Evolutionary conservation across 257 asterid species (phyloP).

Genomic region (Gentiana straminea): DNA sequence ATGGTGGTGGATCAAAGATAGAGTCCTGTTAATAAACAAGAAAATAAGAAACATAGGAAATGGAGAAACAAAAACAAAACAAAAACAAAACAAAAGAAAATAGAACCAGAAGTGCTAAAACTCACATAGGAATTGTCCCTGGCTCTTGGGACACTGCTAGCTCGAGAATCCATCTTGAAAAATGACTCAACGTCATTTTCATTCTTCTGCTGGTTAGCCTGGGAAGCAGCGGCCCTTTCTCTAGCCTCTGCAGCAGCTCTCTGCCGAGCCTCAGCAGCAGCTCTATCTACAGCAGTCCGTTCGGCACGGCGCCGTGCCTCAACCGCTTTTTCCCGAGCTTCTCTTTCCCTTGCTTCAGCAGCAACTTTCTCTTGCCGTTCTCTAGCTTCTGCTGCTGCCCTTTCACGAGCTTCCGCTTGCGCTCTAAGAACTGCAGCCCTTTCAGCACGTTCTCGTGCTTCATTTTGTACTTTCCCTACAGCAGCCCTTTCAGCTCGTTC

Average conservation of each 20-base stretch:
- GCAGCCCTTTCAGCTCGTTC: constrained; percentile 66
- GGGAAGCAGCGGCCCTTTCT: constrained; percentile 68
- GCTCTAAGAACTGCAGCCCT: constrained; percentile 92
- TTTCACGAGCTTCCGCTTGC: constrained; percentile 94
- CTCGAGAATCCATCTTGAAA: constrained; percentile 65
- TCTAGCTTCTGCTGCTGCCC: constrained; percentile 92
- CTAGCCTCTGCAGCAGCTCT: constrained; percentile 89
- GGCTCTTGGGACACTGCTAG: constrained; percentile 81
- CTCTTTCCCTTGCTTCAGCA: constrained; percentile 78
- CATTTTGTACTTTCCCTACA: constrained; percentile 63
- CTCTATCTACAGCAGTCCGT: constrained; percentile 88
- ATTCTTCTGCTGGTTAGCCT: constrained; percentile 59
- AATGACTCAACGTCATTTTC: constrained; percentile 87
- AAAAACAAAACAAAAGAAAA: constrained; percentile 3
- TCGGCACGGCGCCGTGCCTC: constrained; percentile 86
- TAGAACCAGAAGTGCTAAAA: constrained; percentile 9
- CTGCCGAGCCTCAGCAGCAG: constrained; percentile 83
- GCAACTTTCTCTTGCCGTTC: constrained; percentile 83
- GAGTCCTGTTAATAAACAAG: constrained; percentile 47
- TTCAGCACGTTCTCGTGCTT: constrained; percentile 80
- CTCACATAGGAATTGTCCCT: constrained; percentile 67
- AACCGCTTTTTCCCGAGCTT: constrained; percentile 51
- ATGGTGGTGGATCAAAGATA: constrained; percentile 52
- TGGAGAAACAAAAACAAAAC: not conserved
- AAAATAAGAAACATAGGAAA: constrained; percentile 11